Evolutionary conservation across 371 early-diverging fungal species (phyloP).

Genomic region (Dentiscutata heterogama): DNA sequence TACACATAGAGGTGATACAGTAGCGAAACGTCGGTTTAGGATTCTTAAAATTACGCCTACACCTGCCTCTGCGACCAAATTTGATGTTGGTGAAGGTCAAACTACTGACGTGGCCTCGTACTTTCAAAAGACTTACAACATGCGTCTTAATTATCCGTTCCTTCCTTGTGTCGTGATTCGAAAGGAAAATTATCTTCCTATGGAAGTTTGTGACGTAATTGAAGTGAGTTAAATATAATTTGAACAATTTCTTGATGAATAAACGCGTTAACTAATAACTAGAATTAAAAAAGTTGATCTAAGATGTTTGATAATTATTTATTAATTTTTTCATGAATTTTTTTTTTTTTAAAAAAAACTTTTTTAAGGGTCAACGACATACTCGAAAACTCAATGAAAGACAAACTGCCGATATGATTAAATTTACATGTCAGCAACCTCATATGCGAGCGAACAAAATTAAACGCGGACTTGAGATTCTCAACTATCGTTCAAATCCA

Average conservation of each 20-base stretch:
- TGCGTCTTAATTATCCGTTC: conserved; percentile 75
- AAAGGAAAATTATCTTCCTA: conserved; percentile 73
- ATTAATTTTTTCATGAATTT: neutral
- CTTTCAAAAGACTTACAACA: conserved; percentile 73
- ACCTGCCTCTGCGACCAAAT: conserved; percentile 73
- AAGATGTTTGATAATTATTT: neutral
- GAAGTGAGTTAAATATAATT: neutral
- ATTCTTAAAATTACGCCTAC: conserved; percentile 71
- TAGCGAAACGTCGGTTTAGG: conserved; percentile 69
- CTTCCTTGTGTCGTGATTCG: conserved; percentile 83
- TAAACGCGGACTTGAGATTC: conserved; percentile 56
- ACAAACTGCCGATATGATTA: conserved; percentile 93
- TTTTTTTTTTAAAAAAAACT: neutral
- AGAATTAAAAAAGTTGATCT: neutral
- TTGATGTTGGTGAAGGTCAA: conserved; percentile 61
- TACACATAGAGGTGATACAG: conserved; percentile 74
- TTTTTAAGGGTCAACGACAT: conserved; percentile 75
- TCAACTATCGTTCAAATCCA: conserved; percentile 62
- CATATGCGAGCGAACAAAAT: conserved; percentile 69
- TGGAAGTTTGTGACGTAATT: conserved; percentile 88
- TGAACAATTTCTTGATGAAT: neutral
- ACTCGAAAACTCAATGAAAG: conserved; percentile 79
- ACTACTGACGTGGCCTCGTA: conserved; percentile 78
- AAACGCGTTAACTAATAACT: no score
- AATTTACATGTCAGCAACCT: conserved; percentile 84